These are phyloP conservation scores for Cercis canadensis DNA, from an alignment of 306 rosid genomes.

Conservation along the genomic window DNA sequence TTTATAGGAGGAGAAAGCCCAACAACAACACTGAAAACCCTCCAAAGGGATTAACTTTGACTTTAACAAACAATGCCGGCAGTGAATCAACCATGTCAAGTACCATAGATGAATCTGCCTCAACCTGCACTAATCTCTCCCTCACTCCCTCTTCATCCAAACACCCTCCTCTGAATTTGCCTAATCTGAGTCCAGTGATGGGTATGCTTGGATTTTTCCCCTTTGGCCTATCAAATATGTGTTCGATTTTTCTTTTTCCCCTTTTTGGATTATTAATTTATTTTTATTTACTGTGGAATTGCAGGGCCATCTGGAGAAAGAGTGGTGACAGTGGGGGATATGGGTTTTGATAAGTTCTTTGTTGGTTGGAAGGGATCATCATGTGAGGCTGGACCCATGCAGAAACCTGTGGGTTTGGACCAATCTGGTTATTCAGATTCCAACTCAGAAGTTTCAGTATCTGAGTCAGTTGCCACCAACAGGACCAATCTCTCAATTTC, in stretches of 20 bases:
- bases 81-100: conserved; percentile 68
- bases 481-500: conserved; percentile 50
- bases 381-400: conserved; percentile 10
- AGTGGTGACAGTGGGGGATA: conserved; percentile 22
- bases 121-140: conserved; percentile 71
- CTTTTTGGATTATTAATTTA: neutral
- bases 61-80: conserved; percentile 46
- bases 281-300: conserved; percentile 9
- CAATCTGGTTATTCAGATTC: conserved; percentile 71
- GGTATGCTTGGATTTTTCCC: conserved; percentile 41
- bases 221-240: neutral
- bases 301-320: conserved; percentile 43
- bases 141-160: conserved; percentile 56
- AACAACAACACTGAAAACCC: conserved; percentile 5
- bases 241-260: neutral
- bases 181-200: conserved; percentile 17
- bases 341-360: conserved; percentile 39
- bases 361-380: conserved; percentile 28
- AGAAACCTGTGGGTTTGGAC: conserved; percentile 43
- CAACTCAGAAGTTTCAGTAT: conserved; percentile 74
- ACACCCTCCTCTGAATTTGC: conserved; percentile 18
- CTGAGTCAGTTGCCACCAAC: conserved; percentile 70
- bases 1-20: conserved; percentile 64
- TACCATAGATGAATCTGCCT: conserved; percentile 61
- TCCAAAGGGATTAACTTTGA: conserved; percentile 37